These are phyloP conservation scores for Guyanaporus albipodus DNA, from an alignment of 768 basidiomycete species.

Conservation along the genomic window DNA sequence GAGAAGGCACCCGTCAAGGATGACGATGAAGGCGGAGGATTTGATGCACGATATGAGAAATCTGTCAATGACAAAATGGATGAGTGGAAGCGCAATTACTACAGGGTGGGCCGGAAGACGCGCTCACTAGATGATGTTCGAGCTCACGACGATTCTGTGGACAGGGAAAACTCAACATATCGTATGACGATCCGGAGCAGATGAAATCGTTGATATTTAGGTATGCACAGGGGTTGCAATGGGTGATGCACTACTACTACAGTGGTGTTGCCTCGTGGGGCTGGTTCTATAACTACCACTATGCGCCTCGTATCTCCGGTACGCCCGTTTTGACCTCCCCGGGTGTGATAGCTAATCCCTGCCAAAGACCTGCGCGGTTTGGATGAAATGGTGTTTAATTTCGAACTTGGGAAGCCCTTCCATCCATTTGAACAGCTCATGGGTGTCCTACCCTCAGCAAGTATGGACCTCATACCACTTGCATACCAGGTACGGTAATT, in stretches of 20 bases:
- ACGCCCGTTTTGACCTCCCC: constrained; percentile 14
- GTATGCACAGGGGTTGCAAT: constrained; percentile 93
- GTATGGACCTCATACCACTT: constrained; percentile 81
- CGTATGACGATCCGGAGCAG: constrained; percentile 61
- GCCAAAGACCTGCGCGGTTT: constrained; percentile 54
- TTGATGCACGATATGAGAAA: constrained; percentile 75
- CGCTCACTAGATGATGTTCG: background rate
- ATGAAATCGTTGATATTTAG: constrained; percentile 70
- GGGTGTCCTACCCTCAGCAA: constrained; percentile 93
- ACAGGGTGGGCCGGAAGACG: constrained; percentile 66
- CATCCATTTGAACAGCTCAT: constrained; percentile 93
- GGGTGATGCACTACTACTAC: constrained; percentile 99
- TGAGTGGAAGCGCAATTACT: constrained; percentile 90
- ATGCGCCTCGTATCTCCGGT: constrained; percentile 96
- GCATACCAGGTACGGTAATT: constrained; percentile 79
- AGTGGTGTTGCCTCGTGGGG: constrained; percentile 96
- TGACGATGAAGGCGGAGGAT: constrained; percentile 66
- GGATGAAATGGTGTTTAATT: constrained; percentile 78
- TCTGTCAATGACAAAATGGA: constrained; percentile 80
- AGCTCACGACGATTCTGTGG: constrained; percentile 10
- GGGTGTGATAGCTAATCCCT: constrained; percentile 2
- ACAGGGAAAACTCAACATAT: constrained; percentile 85
- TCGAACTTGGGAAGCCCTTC: constrained; percentile 87
- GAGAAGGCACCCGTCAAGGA: constrained; percentile 75
- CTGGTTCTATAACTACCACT: constrained; percentile 99